Conservation (phyloP, 495 filamentous ascomycete species). For the Penicillium waksmanii region DNA sequence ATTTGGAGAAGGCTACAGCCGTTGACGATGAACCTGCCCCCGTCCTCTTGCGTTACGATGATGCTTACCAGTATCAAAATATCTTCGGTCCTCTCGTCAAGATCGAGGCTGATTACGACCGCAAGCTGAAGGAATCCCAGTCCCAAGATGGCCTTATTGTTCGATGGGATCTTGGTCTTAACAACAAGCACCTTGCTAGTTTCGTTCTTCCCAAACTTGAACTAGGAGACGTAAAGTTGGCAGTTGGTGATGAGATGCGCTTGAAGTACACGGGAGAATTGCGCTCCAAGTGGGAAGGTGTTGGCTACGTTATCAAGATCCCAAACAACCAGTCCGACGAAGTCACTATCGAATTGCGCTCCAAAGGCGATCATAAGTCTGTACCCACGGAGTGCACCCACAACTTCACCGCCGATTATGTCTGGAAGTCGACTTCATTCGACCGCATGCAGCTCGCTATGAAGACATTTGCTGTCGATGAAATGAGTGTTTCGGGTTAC, state of each 20-base stretch:
- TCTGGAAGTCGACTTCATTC: conserved; percentile 99
- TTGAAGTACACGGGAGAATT: conserved; percentile 95
- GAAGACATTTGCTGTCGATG: conserved; percentile 98
- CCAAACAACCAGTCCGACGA: conserved; percentile 99
- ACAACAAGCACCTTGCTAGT: conserved; percentile 96
- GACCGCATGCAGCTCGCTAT: conserved; percentile 99
- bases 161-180: conserved; percentile 93
- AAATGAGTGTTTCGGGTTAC: conserved; percentile 98
- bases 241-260: conserved; percentile 98
- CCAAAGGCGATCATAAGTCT: conserved; percentile 88
- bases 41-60: conserved; percentile 92
- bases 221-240: conserved; percentile 95
- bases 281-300: conserved; percentile 93
- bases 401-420: conserved; percentile 97
- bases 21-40: conserved; percentile 95
- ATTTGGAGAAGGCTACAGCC: conserved; percentile 90
- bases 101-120: conserved; percentile 99
- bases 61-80: conserved; percentile 98
- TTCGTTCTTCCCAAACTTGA: conserved; percentile 97
- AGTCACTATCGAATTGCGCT: conserved; percentile 91
- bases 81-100: conserved; percentile 98
- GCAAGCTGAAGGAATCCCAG: conserved; percentile 97
- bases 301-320: conserved; percentile 99
- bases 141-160: conserved; percentile 93
- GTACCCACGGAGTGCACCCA: conserved; percentile 97